Percentiles rank a stretch among this genome's conserved stretches.
Conservation (phyloP, 2,329 filamentous ascomycete species). For the Ceratocystiopsis sp. region DNA sequence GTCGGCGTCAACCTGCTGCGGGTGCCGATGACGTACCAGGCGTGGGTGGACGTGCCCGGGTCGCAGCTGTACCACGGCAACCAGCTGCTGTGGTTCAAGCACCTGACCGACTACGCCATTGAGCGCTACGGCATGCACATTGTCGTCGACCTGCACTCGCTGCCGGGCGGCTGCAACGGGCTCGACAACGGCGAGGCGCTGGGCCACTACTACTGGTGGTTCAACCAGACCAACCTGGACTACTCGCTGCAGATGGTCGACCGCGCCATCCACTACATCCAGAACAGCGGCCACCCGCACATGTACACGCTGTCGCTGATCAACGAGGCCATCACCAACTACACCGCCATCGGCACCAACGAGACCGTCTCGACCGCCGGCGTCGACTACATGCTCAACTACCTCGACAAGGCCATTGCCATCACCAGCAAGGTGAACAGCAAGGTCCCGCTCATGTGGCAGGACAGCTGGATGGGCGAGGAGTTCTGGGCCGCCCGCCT, state of each 20-base stretch:
- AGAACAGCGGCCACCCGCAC: conserved; percentile 1
- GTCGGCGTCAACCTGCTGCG: conserved; percentile 4
- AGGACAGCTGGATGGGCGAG: conserved; percentile 4
- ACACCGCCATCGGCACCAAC: neutral
- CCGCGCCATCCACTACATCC: conserved; percentile 1
- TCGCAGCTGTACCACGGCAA: conserved; percentile 2
- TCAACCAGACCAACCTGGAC: conserved; percentile 5
- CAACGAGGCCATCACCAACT: conserved; percentile 3
- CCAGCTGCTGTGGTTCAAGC: conserved; percentile 1
- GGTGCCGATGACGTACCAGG: conserved; percentile 3
- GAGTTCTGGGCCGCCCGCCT: neutral
- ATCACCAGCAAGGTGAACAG: conserved; percentile 2
- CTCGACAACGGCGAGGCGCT: conserved; percentile 1
- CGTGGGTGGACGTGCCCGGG: conserved; percentile 1
- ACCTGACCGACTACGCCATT: conserved; percentile 2
- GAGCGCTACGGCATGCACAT: conserved; percentile 1
- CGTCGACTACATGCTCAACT: conserved; percentile 1
- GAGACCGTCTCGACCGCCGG: neutral
- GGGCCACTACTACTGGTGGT: conserved; percentile 4
- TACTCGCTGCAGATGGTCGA: conserved; percentile 3
- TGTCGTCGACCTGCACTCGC: conserved; percentile 3
- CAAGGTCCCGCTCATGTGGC: conserved; percentile 1
- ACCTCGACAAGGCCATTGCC: neutral
- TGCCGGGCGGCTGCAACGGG: conserved; percentile 3
- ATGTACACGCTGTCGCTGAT: conserved; percentile 2